These are phyloP conservation scores for Gracilaria caudata DNA, from an alignment of 23 red algal species.

Conservation along the genomic window DNA sequence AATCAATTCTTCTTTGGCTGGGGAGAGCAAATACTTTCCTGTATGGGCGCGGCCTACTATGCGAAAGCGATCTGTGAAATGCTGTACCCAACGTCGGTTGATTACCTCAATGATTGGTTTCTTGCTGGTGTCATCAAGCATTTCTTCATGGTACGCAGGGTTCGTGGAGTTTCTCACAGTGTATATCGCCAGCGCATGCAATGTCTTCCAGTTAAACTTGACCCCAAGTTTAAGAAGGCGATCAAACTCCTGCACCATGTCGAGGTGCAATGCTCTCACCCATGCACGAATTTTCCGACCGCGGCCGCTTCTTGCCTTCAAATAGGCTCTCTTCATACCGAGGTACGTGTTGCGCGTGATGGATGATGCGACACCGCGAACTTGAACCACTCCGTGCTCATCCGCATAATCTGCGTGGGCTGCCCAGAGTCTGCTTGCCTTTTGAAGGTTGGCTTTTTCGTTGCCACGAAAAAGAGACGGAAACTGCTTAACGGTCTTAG, in stretches of 20 bases:
- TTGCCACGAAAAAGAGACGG: slow-evolving; percentile 12
- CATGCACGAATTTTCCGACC: not conserved
- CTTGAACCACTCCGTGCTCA: not conserved
- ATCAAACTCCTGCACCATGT: slow-evolving; percentile 34
- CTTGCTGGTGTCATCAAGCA: not conserved
- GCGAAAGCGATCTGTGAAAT: slow-evolving; percentile 36
- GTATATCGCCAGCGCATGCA: not conserved
- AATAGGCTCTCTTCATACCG: slow-evolving; percentile 6
- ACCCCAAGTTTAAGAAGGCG: slow-evolving; percentile 19
- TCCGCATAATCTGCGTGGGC: not conserved
- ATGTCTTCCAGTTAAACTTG: slow-evolving; percentile 22
- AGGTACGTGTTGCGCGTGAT: not conserved
- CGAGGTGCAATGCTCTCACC: slow-evolving; percentile 20
- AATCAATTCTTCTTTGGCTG: slow-evolving; percentile 18
- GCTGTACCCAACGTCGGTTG: not conserved
- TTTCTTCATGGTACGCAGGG: not conserved
- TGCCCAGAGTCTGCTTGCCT: slow-evolving; percentile 16
- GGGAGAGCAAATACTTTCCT: not conserved
- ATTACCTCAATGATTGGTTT: not conserved
- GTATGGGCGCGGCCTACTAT: slow-evolving; percentile 21
- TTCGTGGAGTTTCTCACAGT: not conserved
- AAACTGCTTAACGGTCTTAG: not conserved
- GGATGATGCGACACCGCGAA: not conserved
- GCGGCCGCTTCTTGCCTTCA: slow-evolving; percentile 8
- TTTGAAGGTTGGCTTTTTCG: not conserved